Base-by-base conservation (phyloP, 208 protist genomes). In the Wallacemonas rigidus region DNA sequence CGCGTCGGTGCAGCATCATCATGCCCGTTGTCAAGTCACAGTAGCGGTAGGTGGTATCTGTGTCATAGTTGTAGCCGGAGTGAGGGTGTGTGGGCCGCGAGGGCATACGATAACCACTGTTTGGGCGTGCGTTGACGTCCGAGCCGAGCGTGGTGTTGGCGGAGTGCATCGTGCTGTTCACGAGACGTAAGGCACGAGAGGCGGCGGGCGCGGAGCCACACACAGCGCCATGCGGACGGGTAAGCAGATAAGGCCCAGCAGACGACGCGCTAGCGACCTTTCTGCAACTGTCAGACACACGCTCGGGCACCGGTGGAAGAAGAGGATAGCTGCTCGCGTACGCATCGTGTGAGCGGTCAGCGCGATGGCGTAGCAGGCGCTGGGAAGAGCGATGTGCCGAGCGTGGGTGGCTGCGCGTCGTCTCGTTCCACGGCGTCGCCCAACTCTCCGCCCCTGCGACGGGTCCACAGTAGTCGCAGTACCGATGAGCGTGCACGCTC, bases 1-100 rank as follows among this genome's bases (percentile, higher is more conserved):
- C 67, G n/a, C 50, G 72, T 9, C 67, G 53, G 73, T 77, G 73
- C 3, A 67, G 48, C 73, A 69, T 69, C 73, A 77, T 77, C 41
- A 41, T 15, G 4, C 65, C 73, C 56, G 62, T 70, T 5, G 8
- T 38, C 55, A 77, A 36, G 50, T 77, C 73, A 26, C 73, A 77
- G 67, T 77, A 77, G 43, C 73, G 73, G 53, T 77, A 77, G 50
- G 62, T 65, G 48, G 38, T 43, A 62, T 75, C 71, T 5, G 26
- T 48, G 12, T 60, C 58, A 45, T 63, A 38, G 35, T 64, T 40
- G 69, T 73, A 57, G 11, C 50, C 57, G 1, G 69, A 56, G 56
- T 36, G 41, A 3, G 12, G 69, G 11, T 50, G 69, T 3, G 47
- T 50, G 64, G 64, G 64, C 4, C 50, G 64, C 15, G 51, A 47